Evolutionary conservation across 2,329 filamentous ascomycete species (phyloP).

Genomic region (Alternaria viburni): DNA sequence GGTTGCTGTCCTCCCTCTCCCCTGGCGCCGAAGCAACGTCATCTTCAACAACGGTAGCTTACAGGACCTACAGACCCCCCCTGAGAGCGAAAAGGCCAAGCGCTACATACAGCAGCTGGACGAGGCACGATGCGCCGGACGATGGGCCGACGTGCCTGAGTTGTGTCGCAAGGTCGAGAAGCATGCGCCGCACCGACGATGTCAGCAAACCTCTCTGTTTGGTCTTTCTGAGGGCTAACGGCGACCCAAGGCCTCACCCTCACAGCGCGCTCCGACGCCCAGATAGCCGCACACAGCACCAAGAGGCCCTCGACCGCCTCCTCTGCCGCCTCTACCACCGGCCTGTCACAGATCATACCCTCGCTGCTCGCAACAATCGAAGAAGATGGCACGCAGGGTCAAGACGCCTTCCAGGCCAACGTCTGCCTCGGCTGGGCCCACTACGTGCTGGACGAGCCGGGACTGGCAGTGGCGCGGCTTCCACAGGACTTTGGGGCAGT

Average conservation of each 20-base stretch:
- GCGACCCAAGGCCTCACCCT: slow-evolving; percentile 52
- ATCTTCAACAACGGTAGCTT: slow-evolving; percentile 33
- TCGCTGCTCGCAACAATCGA: slow-evolving; percentile 50
- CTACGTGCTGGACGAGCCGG: slow-evolving; percentile 75
- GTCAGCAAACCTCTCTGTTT: slow-evolving; percentile 60
- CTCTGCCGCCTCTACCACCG: slow-evolving; percentile 41
- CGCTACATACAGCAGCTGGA: slow-evolving; percentile 85
- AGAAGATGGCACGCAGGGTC: slow-evolving; percentile 50
- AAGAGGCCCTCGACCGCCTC: slow-evolving; percentile 52
- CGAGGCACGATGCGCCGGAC: slow-evolving; percentile 82
- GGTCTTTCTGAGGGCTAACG: slow-evolving; percentile 20
- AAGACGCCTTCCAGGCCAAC: slow-evolving; percentile 75
- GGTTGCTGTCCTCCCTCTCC: not conserved
- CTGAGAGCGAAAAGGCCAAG: slow-evolving; percentile 74
- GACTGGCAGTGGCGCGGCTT: slow-evolving; percentile 64
- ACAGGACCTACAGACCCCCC: slow-evolving; percentile 47
- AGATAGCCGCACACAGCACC: slow-evolving; percentile 52
- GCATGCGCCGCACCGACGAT: slow-evolving; percentile 83
- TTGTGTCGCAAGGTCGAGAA: slow-evolving; percentile 92
- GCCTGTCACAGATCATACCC: slow-evolving; percentile 47
- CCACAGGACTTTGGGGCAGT: slow-evolving; percentile 64
- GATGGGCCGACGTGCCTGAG: slow-evolving; percentile 87
- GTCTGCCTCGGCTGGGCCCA: slow-evolving; percentile 86
- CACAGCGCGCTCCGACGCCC: slow-evolving; percentile 55
- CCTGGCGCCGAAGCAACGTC: slow-evolving; percentile 35